Base-by-base conservation (phyloP, 2,329 filamentous ascomycete genomes). In the Septoria petroselini region DNA sequence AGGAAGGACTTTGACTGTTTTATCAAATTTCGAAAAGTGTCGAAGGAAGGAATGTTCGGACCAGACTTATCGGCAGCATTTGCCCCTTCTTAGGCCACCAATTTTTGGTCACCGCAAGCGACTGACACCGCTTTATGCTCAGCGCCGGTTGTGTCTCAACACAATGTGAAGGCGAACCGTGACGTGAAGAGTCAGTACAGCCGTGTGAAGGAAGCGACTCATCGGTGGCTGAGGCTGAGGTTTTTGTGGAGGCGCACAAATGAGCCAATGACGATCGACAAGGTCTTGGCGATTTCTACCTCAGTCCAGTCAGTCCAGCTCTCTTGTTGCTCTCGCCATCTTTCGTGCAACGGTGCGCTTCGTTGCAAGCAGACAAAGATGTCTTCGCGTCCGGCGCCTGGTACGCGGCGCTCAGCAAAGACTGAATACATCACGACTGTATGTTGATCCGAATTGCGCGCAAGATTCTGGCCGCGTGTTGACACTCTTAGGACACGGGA, bases 391-490 rank as follows among this genome's bases (percentile, higher is more conserved):
- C 70, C 73, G 7, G 59, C 64, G 14, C 65, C 70, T 3, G 58
- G 53, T 12, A 59, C 52, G 37, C 61, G 70, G 62, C 86, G 91
- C 67, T 76, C 83, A 42, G 78, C 81, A 7, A 95, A 90, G 72
- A 88, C 88, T 71, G 91, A 96, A 71, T 97, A 96, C 68, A 96
- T 98, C 56, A 91, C 96, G 73, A 98, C 93, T 46, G 91, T 95
- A 78, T 63, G 14, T 18, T 11, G 25, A 21, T 19, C 8, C 19
- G 7, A 8, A 25, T 27, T 23, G 9, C 33, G 11, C 21, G 25
- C 38, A 31, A 35, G 18, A 30, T 23, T 29, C 19, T 25, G 35
- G 29, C 14, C 27, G 27, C 19, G 44, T 52, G 15, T 31, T 40
- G 15, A 53, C 37, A 18, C 43, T 5, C 3, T 14, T 60, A 95